A percentile compares a stretch with the other conserved stretches of the same genome.
Conservation (phyloP, 140 eudicot genomes). For the Cichorium intybus region DNA sequence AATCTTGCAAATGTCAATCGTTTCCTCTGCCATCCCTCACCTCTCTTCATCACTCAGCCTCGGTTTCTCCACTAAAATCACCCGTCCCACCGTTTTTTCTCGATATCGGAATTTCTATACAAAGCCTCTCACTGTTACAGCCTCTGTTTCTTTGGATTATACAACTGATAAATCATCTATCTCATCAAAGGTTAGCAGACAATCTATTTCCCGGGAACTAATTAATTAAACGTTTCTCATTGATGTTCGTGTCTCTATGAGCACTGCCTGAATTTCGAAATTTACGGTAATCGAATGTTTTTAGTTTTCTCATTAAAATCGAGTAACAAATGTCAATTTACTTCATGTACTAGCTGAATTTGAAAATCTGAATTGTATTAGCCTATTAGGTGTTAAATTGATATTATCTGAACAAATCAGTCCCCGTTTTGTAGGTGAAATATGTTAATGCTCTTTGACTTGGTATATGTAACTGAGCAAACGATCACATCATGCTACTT, state of each 20-base stretch:
- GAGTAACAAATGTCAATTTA: neutral
- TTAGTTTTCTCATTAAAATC: neutral
- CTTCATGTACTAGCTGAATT: neutral
- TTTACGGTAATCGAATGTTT: neutral
- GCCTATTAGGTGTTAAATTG: neutral
- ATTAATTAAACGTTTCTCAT: neutral
- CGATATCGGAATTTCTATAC: slow-evolving; percentile 3
- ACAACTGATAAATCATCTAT: slow-evolving; percentile 32
- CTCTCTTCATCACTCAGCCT: slow-evolving; percentile 21
- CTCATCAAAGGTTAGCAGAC: slow-evolving; percentile 36
- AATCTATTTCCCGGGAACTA: neutral
- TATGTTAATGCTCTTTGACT: too few species aligned
- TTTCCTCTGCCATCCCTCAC: slow-evolving; percentile 39
- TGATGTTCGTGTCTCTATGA: neutral
- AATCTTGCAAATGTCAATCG: slow-evolving; percentile 28
- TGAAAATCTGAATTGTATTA: neutral
- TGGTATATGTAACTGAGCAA: too few species aligned
- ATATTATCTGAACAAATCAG: neutral
- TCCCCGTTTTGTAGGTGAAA: neutral
- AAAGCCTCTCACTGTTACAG: slow-evolving; percentile 31
- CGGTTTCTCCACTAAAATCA: slow-evolving; percentile 14
- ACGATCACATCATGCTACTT: too few species aligned
- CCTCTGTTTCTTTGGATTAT: slow-evolving; percentile 48
- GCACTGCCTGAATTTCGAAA: neutral
- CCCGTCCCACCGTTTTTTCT: slow-evolving; percentile 3